Percentiles rank a stretch among this genome's conserved stretches.
Evolutionary conservation across 768 basidiomycete genomes (phyloP).

Genomic region (Termitomyces titanicus): DNA sequence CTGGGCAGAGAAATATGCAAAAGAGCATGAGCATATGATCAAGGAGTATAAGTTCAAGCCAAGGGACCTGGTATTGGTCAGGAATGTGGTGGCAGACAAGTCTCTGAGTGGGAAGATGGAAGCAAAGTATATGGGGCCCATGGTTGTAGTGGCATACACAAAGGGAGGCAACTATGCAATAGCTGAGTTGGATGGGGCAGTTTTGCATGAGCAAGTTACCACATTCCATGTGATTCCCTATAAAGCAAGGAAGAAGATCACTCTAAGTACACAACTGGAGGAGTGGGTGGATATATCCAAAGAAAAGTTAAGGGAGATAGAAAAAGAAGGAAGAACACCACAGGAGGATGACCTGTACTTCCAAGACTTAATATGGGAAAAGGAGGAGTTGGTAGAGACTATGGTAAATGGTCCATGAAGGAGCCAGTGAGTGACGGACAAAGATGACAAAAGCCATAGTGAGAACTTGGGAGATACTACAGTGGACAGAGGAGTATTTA

Average conservation of each 20-base stretch:
- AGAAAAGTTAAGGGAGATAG: too few relatives aligned
- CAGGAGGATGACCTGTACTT: too few relatives aligned
- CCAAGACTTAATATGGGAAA: too few relatives aligned
- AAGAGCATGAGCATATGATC: slow-evolving; percentile 18
- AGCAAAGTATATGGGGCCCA: neutral
- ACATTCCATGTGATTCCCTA: neutral
- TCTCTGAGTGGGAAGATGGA: neutral
- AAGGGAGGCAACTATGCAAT: neutral
- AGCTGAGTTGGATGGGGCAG: neutral
- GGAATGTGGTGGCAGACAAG: slow-evolving; percentile 22
- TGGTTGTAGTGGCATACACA: neutral
- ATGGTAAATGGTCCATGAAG: too few relatives aligned
- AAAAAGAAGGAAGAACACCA: too few relatives aligned
- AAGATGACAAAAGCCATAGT: too few relatives aligned
- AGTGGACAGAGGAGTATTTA: too few relatives aligned
- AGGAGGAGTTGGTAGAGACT: too few relatives aligned
- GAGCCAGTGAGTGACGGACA: too few relatives aligned
- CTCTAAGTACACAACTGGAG: neutral
- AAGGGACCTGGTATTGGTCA: slow-evolving; percentile 31
- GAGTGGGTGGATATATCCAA: neutral
- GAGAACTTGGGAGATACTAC: too few relatives aligned
- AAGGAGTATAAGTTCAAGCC: slow-evolving; percentile 23
- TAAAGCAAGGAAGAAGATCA: neutral
- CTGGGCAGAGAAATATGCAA: slow-evolving; percentile 12
- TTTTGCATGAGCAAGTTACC: neutral